Percentiles rank a stretch among this genome's conserved stretches.
Evolutionary conservation across 805 yeast genomes (phyloP).

Genomic region (Candida palmyrensis): DNA sequence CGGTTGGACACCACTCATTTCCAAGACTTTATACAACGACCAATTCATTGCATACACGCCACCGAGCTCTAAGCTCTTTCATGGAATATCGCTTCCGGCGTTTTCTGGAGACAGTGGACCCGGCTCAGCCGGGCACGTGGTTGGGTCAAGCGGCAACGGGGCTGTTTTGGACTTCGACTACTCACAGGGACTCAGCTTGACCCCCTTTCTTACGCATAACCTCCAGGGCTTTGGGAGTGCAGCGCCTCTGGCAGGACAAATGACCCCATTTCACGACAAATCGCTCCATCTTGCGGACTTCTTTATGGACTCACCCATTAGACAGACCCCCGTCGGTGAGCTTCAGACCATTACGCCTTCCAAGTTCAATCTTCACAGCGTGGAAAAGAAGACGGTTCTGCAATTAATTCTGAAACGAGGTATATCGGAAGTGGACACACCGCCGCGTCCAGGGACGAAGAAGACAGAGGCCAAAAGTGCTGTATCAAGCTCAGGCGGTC

Average conservation of each 20-base stretch:
- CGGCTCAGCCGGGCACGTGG: not conserved
- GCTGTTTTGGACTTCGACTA: slow-evolving; percentile 19
- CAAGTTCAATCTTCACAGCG: slow-evolving; percentile 23
- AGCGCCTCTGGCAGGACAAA: slow-evolving; percentile 9
- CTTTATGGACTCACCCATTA: slow-evolving; percentile 41
- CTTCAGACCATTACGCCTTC: slow-evolving; percentile 38
- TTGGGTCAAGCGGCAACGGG: slow-evolving; percentile 4
- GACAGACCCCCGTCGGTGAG: slow-evolving; percentile 30
- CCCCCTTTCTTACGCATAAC: slow-evolving; percentile 37
- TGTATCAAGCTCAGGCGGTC: too few species aligned
- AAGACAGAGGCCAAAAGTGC: too few species aligned
- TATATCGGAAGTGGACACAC: slow-evolving; percentile 32
- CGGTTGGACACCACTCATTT: slow-evolving; percentile 42
- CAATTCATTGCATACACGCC: slow-evolving; percentile 27
- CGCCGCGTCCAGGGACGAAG: too few species aligned
- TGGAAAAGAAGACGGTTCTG: slow-evolving; percentile 10
- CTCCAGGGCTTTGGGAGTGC: slow-evolving; percentile 9
- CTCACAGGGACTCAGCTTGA: slow-evolving; percentile 32
- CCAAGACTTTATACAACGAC: slow-evolving; percentile 32
- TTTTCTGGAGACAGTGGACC: not conserved
- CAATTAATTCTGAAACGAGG: slow-evolving; percentile 25
- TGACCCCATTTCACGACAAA: slow-evolving; percentile 41
- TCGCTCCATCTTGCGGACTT: slow-evolving; percentile 37
- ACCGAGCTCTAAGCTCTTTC: slow-evolving; percentile 24
- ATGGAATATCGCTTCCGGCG: too few species aligned